Evolutionary conservation across 1,139 yeast species (phyloP), one percentile per base, ranked within the genome.

Genomic region (Blastobotrys elegans): DNA sequence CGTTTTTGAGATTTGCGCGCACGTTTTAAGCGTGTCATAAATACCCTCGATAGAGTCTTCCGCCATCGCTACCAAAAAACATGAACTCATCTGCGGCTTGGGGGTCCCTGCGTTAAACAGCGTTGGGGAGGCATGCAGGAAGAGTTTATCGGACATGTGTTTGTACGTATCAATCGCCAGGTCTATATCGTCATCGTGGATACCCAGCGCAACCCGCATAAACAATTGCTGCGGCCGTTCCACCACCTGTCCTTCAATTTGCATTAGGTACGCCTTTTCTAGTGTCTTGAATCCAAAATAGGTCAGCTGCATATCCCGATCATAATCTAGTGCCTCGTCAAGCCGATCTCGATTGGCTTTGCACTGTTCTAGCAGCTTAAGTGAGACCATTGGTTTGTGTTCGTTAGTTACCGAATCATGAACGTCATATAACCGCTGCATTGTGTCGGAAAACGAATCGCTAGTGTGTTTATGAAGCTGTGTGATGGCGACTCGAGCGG

Each of bases 41-140:
- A 85, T 84, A 47, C 94, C 94, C 55, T 83, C 89, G 52, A 85
- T 82, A 17, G 90, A 82, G 64, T 84, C 92, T 27, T 82, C 89
- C 57, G 79, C 76, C 86, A 84, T 82, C 16, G 87, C 89, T 48
- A 84, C 77, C 52, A 84, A 70, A 74, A 84, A 85, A 70, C 94
- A 84, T 29, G 90, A 83, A 32, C 90, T 82, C 77, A 84, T 76
- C 64, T 82, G 88, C 36, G 86, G 82, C 53, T 71, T 73, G 51
- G 81, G 82, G 32, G 90, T 82, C 56, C 92, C 92, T 30, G 92
- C 84, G 60, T 84, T 84, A 72, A 83, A 85, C 52, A 85, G 70
- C 6, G 94, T 84, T 34, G 95, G 94, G 36, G 90, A 82, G 16
- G 89, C 92, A 60, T 84, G 94, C 35, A 84, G 82, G 68, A 84